A percentile compares a stretch with the other conserved stretches of the same genome.
Evolutionary conservation across 2,329 filamentous ascomycete species (phyloP).

Genomic region (Pseudonectria foliicola): DNA sequence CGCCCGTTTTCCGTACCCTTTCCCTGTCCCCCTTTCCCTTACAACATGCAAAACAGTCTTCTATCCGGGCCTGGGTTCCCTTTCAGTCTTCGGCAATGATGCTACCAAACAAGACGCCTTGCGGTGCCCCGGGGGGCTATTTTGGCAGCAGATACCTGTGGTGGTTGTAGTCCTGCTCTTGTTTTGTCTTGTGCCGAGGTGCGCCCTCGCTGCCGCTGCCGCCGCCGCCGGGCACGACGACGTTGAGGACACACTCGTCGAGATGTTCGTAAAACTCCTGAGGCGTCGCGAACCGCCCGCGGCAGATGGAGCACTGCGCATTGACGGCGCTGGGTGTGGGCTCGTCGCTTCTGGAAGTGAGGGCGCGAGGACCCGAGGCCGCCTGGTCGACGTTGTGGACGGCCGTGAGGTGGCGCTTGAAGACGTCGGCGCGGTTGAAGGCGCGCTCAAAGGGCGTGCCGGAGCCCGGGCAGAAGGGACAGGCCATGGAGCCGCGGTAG

Average conservation of each 20-base stretch:
- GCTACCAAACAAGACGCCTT: too few species aligned
- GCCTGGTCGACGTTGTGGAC: conserved; percentile 94
- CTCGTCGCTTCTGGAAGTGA: conserved; percentile 30
- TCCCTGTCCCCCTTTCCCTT: too few species aligned
- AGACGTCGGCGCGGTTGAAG: conserved; percentile 94
- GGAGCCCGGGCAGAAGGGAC: conserved; percentile 86
- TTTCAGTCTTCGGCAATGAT: too few species aligned
- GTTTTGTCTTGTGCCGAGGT: conserved; percentile 4
- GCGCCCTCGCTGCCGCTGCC: conserved; percentile 4
- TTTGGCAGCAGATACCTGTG: conserved; percentile 1
- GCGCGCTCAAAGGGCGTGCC: conserved; percentile 86
- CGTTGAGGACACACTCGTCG: conserved; percentile 57
- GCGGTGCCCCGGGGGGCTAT: too few species aligned
- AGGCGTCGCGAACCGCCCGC: conserved; percentile 68
- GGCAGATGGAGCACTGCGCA: conserved; percentile 87
- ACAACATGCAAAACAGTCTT: too few species aligned
- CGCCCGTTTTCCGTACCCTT: too few species aligned
- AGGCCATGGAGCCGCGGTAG: conserved; percentile 97
- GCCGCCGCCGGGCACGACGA: conserved; percentile 41
- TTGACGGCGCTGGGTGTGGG: conserved; percentile 39
- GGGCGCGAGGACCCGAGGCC: conserved; percentile 80
- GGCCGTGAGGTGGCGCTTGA: conserved; percentile 89
- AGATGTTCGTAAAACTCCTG: conserved; percentile 98
- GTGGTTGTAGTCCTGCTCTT: conserved; percentile 1
- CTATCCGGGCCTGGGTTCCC: too few species aligned